phyloP scores from a whole-genome alignment of 306 rosid genomes.

The Cajanus cajan region DNA sequence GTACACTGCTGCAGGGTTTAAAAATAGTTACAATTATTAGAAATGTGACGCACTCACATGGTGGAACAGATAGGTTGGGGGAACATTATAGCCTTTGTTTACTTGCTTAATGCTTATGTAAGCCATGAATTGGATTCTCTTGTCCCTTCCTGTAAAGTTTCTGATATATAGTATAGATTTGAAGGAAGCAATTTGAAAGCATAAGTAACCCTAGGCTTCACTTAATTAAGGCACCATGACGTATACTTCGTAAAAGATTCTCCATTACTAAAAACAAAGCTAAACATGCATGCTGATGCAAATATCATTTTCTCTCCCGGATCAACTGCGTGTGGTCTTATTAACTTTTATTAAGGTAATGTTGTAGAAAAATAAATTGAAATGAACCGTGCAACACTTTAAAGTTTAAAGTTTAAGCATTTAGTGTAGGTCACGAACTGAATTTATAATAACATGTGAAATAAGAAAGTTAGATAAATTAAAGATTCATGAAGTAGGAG shows the following conservation, averaged over 20 bases:
- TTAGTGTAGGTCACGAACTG: neutral
- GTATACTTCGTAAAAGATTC: constrained; percentile 52
- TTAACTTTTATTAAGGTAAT: neutral
- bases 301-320: constrained; percentile 25
- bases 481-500: neutral
- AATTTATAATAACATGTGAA: neutral
- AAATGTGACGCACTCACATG: constrained; percentile 52
- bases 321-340: neutral
- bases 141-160: constrained; percentile 55
- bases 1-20: neutral
- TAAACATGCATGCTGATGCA: constrained; percentile 59
- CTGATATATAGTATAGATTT: neutral
- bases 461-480: neutral
- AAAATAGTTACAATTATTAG: constrained; percentile 13
- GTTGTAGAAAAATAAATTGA: neutral
- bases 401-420: too few species aligned
- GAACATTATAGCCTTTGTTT: constrained; percentile 27
- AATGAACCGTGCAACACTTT: neutral
- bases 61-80: constrained; percentile 38
- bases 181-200: constrained; percentile 39
- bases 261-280: constrained; percentile 27
- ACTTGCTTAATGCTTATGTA: constrained; percentile 41
- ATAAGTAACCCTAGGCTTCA: constrained; percentile 37
- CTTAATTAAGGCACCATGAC: constrained; percentile 42
- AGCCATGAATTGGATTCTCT: constrained; percentile 72